Evolutionary conservation across 352 stramenopile species (phyloP).

Genomic region (Phytophthora cryptogea): DNA sequence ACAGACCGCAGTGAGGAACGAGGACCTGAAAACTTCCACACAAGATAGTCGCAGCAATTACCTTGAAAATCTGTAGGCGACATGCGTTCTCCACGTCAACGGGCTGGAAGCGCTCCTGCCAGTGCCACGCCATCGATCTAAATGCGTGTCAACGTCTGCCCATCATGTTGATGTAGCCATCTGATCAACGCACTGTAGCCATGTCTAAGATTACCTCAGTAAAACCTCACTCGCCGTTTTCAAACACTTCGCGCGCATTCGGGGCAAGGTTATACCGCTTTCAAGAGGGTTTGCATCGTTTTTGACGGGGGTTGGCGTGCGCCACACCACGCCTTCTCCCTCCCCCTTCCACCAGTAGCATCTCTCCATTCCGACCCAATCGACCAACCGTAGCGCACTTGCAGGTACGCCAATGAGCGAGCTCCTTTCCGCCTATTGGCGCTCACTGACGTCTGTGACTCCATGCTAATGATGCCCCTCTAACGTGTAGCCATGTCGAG

Average conservation of each 20-base stretch:
- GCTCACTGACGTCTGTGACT: conserved; percentile 20
- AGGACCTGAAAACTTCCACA: conserved; percentile 1
- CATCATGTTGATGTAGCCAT: conserved; percentile 13
- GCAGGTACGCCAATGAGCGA: conserved; percentile 60
- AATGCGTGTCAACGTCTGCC: not conserved
- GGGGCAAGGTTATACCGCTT: conserved; percentile 10
- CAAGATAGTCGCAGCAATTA: conserved; percentile 2
- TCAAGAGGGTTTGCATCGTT: not conserved
- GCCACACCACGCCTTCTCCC: not conserved
- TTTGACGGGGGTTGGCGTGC: conserved; percentile 2
- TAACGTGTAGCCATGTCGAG: conserved; percentile 47
- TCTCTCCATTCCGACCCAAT: conserved; percentile 17
- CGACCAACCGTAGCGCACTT: conserved; percentile 37
- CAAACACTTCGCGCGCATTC: conserved; percentile 13
- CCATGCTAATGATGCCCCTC: conserved; percentile 3
- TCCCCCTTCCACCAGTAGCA: conserved; percentile 19
- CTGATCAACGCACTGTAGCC: conserved; percentile 5
- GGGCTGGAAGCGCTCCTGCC: conserved; percentile 58
- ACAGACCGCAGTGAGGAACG: not conserved
- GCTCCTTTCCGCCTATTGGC: conserved; percentile 80
- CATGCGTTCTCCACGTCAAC: conserved; percentile 40
- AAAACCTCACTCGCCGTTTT: conserved; percentile 21
- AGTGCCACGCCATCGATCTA: conserved; percentile 52
- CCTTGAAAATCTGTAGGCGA: conserved; percentile 56
- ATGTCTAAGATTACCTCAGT: conserved; percentile 21